Evolutionary conservation across 345 rosid species (phyloP), one percentile per base, ranked within the genome.

Genomic region (Fremontodendron californicum): DNA sequence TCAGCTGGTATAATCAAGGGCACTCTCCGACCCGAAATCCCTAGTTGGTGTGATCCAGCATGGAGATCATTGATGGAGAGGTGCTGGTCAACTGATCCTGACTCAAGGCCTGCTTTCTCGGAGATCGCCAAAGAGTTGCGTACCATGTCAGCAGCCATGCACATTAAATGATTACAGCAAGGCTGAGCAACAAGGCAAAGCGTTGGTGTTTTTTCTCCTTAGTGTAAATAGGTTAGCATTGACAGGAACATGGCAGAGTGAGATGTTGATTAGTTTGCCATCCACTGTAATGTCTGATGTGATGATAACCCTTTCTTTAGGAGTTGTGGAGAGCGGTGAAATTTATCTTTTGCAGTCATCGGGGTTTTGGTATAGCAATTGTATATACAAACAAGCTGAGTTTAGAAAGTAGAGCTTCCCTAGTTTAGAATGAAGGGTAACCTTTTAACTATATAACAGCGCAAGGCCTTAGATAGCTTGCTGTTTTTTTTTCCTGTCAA

Each of bases 41-140:
- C 89, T 11, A 74, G 61, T 52, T 86, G 85, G 85, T 86, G 88
- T 31, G 88, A 84, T 57, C 86, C 86, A 0, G 81, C 33, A 0
- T 88, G 88, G 91, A 82, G 85, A 81, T 82, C 89, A 15, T 78
- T 86, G 76, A 86, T 88, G 89, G 87, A 84, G 67, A 84, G 86
- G 27, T 86, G 89, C 77, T 88, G 89, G 91, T 79, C 85, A 40
- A 64, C 85, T 10, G 84, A 88, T 75, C 84, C 87, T 4, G 11
- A 29, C 4, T 73, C 66, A n/a, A 85, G 90, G 75, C 87, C 90
- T n/a, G 70, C 84, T 27, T 88, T 88, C 82, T 77, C 81, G 29
- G 86, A 78, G 35, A 79, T 88, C 31, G 78, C 86, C 0, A 82
- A 79, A 77, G 85, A 85, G 84, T 71, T 85, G 19, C 79, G 86